Conservation (phyloP, 2,329 filamentous ascomycete genomes). For the Fusarium albidum region DNA sequence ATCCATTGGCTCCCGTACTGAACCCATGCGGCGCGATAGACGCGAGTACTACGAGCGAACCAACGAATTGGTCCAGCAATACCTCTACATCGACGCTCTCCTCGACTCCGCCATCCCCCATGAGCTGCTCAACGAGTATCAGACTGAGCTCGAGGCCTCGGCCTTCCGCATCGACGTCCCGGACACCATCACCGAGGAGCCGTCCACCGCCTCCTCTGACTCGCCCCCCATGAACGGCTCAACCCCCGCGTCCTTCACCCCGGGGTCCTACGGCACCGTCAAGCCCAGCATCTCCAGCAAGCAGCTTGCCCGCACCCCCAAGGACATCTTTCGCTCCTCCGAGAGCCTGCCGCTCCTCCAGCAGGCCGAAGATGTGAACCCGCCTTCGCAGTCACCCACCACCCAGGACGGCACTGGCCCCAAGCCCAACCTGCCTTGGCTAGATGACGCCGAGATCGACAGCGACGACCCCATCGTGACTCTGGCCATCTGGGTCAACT, state of each 20-base stretch:
- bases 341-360: conserved; percentile 73
- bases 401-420: conserved; percentile 46
- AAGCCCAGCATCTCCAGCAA: conserved; percentile 44
- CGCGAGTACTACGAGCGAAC: conserved; percentile 88
- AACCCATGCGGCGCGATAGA: conserved; percentile 46
- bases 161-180: conserved; percentile 69
- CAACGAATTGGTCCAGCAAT: conserved; percentile 89
- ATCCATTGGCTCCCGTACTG: conserved; percentile 3
- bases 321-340: conserved; percentile 82
- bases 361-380: conserved; percentile 48
- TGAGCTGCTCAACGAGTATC: conserved; percentile 90
- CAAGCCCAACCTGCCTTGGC: conserved; percentile 70
- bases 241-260: conserved; percentile 28
- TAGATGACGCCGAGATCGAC: conserved; percentile 76
- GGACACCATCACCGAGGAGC: conserved; percentile 79
- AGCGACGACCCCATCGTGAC: conserved; percentile 79
- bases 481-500: conserved; percentile 88
- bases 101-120: conserved; percentile 94
- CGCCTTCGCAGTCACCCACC: conserved; percentile 23
- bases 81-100: conserved; percentile 90
- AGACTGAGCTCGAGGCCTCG: conserved; percentile 63
- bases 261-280: conserved; percentile 43
- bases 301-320: conserved; percentile 76
- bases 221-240: conserved; percentile 41
- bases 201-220: conserved; percentile 42